Evolutionary conservation across 2,329 filamentous ascomycete species (phyloP).

Genomic region (Aspergillus costaricaensis): DNA sequence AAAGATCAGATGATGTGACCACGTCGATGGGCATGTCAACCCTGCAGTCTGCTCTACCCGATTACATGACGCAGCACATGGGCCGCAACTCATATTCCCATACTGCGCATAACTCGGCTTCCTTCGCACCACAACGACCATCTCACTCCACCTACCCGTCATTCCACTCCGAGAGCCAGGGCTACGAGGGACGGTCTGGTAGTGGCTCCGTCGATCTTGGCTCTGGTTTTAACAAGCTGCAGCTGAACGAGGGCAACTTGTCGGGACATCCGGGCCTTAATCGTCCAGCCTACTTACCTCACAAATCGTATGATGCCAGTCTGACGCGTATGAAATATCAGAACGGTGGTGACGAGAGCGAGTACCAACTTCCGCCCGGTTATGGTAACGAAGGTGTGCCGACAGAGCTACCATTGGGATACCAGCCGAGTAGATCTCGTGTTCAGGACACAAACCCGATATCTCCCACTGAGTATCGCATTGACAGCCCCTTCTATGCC

Average conservation of each 20-base stretch:
- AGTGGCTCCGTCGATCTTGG: constrained; percentile 34
- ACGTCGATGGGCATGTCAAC: constrained; percentile 32
- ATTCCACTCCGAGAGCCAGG: constrained; percentile 43
- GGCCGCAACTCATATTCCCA: constrained; percentile 34
- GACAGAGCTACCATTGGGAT: constrained; percentile 35
- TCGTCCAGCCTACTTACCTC: constrained; percentile 33
- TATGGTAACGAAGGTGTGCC: constrained; percentile 31
- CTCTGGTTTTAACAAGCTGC: constrained; percentile 36
- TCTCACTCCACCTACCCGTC: constrained; percentile 41
- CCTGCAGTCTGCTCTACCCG: constrained; percentile 32
- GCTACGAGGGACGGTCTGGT: constrained; percentile 33
- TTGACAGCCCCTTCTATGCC: constrained; percentile 49
- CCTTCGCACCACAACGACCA: constrained; percentile 36
- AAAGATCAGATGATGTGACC: constrained; percentile 33
- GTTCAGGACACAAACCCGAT: constrained; percentile 48
- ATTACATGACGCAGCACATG: constrained; percentile 30
- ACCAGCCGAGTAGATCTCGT: constrained; percentile 43
- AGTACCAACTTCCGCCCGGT: constrained; percentile 29
- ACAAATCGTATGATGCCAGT: constrained; percentile 49
- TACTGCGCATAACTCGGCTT: constrained; percentile 38
- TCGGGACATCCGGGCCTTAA: constrained; percentile 32
- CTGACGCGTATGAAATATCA: constrained; percentile 48
- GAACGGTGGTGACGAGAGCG: constrained; percentile 28
- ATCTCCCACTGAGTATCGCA: constrained; percentile 51
- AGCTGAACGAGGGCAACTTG: constrained; percentile 37